Conservation (phyloP, 2,329 filamentous ascomycete species). For the Penicillium nordicum region DNA sequence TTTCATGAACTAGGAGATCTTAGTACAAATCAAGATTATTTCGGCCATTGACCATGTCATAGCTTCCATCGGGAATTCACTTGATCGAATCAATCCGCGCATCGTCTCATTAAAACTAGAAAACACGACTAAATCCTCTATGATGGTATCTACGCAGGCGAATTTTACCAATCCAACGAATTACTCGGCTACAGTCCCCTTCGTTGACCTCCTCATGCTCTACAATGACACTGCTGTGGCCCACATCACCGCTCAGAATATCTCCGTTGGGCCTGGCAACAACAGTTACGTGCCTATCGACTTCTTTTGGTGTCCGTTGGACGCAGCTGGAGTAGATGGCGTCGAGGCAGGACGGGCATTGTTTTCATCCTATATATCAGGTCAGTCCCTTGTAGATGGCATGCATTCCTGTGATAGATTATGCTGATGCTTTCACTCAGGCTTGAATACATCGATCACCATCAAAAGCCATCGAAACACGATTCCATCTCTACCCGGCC, state of each 20-base stretch:
- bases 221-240: slow-evolving; percentile 72
- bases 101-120: slow-evolving; percentile 69
- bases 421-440: slow-evolving; percentile 32
- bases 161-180: slow-evolving; percentile 89
- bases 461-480: slow-evolving; percentile 67
- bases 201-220: slow-evolving; percentile 69
- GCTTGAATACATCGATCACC: slow-evolving; percentile 76
- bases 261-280: slow-evolving; percentile 63
- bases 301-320: slow-evolving; percentile 70
- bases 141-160: slow-evolving; percentile 67
- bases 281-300: slow-evolving; percentile 68
- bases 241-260: slow-evolving; percentile 64
- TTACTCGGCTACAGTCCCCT: slow-evolving; percentile 80
- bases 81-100: slow-evolving; percentile 57
- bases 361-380: slow-evolving; percentile 82
- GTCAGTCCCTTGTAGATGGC: slow-evolving; percentile 32
- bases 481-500: slow-evolving; percentile 67
- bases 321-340: slow-evolving; percentile 59
- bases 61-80: slow-evolving; percentile 58
- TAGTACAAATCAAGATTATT: slow-evolving; percentile 20
- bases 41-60: slow-evolving; percentile 25
- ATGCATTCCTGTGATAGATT: background rate
- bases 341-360: slow-evolving; percentile 65
- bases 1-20: slow-evolving; percentile 16
- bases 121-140: slow-evolving; percentile 66